Evolutionary conservation across 2,329 filamentous ascomycete genomes (phyloP), one percentile per base, ranked within the genome.

Genomic region (Talaromyces sp.): DNA sequence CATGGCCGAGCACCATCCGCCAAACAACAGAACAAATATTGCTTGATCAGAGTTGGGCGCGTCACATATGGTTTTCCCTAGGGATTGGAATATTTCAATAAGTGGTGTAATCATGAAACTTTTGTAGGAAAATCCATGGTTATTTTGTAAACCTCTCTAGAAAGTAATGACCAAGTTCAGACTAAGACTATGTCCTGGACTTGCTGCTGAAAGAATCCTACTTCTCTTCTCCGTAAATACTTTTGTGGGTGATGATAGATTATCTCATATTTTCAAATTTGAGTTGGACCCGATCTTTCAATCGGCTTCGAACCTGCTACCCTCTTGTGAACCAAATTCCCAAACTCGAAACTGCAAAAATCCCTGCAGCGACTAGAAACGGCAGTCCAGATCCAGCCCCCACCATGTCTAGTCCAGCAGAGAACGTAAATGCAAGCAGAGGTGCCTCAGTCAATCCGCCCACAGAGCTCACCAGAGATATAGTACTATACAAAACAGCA

Each of bases 351-450:
- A 57, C 33, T 19, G 33, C 31, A 22, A 39, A 57, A 39, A 57
- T 57, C 17, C 52, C 52, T 39, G 33, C 33, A 57, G 52, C 52
- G 31, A 57, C 52, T 41, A 57, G 33, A 57, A 57, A 57, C 19
- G 52, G 33, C 7, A 57, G 52, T 25, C 52, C 52, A 39, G 52
- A 9, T 57, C 52, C 52, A 25, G n/a, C 33, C 33, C 52, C 52
- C 25, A 13, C 52, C n/a, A 57, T 25, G 33, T 39, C 33, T 39
- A 57, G 17, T 57, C 52, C 52, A 39, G 52, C 33, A 25, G 52
- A 57, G 52, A 57, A 57, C 39, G 52, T 57, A n/a, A 39, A 39
- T 39, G 52, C 52, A 57, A 57, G 52, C 33, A 57, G 52, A 57
- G 33, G 52, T 13, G 31, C 31, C 35, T 57, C 52, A 11, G 10